Conservation (phyloP, 2,329 filamentous ascomycete species). For the Aschersonia sp. region DNA sequence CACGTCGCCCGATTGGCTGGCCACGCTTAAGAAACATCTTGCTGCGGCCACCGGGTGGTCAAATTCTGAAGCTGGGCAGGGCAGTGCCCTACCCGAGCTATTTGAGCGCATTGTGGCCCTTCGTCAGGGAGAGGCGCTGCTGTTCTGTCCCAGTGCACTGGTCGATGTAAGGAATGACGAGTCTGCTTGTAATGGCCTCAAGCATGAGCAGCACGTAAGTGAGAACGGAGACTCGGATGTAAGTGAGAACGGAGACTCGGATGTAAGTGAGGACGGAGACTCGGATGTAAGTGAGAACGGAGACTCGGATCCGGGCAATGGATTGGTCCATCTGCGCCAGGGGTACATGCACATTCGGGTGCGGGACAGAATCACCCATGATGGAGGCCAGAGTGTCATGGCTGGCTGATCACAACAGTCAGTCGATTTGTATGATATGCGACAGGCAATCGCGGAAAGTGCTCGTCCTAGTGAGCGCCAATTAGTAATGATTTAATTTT, state of each 20-base stretch:
- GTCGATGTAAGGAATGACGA: conserved; percentile 8
- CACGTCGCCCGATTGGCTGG: conserved; percentile 49
- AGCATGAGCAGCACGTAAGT: not conserved
- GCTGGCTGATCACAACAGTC: conserved; percentile 11
- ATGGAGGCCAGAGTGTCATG: conserved; percentile 31
- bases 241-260: not conserved
- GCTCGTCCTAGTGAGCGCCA: too few relatives aligned
- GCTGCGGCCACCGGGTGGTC: conserved; percentile 14
- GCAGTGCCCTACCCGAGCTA: conserved; percentile 12
- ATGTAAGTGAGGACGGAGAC: not conserved
- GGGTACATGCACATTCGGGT: conserved; percentile 25
- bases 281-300: not conserved
- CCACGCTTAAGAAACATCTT: conserved; percentile 27
- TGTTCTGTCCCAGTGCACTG: conserved; percentile 31
- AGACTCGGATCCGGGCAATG: not conserved
- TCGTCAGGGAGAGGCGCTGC: conserved; percentile 27
- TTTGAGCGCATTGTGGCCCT: conserved; percentile 28
- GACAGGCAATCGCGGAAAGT: too few relatives aligned
- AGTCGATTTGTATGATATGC: too few relatives aligned
- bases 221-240: not conserved
- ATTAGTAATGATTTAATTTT: too few relatives aligned
- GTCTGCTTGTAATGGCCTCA: not conserved
- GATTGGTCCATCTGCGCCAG: conserved; percentile 15
- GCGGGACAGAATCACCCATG: conserved; percentile 25
- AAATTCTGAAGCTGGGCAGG: not conserved